Evolutionary conservation across 768 basidiomycete species (phyloP).

Genomic region (Leccinum disarticulatum): DNA sequence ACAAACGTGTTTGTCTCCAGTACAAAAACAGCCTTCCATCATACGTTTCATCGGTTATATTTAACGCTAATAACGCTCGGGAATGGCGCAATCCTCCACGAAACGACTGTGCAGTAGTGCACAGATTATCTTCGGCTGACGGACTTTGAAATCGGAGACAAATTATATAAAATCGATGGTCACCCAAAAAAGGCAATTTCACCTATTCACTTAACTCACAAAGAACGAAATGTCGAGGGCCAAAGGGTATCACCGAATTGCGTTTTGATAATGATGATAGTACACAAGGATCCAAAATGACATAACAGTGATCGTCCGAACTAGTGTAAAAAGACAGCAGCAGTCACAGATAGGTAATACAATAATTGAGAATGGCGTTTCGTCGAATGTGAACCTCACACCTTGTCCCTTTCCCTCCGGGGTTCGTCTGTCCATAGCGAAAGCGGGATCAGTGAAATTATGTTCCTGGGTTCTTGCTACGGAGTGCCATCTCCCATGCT

Average conservation of each 20-base stretch:
- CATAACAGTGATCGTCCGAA: background rate
- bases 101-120: too few species aligned
- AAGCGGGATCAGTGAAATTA: background rate
- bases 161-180: background rate
- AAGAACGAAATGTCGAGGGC: background rate
- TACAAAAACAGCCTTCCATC: background rate
- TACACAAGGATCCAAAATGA: background rate
- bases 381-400: too few species aligned
- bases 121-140: background rate
- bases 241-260: constrained; percentile 8
- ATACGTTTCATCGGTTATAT: too few species aligned
- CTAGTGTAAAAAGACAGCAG: background rate
- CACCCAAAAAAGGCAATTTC: background rate
- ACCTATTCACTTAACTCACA: background rate
- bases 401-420: too few species aligned
- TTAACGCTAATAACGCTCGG: background rate
- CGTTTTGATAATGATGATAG: background rate
- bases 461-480: background rate
- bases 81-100: background rate
- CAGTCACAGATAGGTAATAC: background rate
- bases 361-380: background rate
- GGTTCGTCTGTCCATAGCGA: background rate
- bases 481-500: constrained; percentile 14
- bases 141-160: background rate
- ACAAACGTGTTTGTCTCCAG: background rate